Evolutionary conservation across 2,329 filamentous ascomycete genomes (phyloP), one percentile per base, ranked within the genome.

Genomic region (Penicillium sp.): DNA sequence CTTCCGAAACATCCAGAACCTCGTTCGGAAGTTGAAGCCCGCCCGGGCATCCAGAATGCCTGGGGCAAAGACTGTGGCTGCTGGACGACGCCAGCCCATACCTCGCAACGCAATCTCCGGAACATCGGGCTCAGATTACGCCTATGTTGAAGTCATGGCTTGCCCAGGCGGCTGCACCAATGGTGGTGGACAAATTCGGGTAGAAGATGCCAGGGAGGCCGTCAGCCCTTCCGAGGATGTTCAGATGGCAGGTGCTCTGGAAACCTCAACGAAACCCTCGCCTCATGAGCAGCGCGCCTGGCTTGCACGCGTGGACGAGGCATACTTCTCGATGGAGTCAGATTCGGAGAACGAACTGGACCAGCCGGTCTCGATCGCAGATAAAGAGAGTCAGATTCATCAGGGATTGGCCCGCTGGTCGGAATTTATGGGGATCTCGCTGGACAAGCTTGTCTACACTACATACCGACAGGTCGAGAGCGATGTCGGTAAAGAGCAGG

Each of bases 91-190:
- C 26, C 58, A 62, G 35, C 55, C 59, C 10, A 45, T 56, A 13
- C 63, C 67, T 26, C 62, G 67, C 6, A 66, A 62, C 35, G 66
- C 61, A 4, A 63, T 60, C 3, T 40, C 61, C 4, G 51, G 55
- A 35, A 52, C 60, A 50, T 53, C 60, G 9, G 59, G 61, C 11
- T 69, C 79, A 6, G 88, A 95, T 28, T 90, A 90, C 66, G 79
- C 86, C n/a, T 97, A 95, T 69, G 87, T 97, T 23, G 93, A 98
- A 70, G 93, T 98, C 48, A 98, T 98, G 93, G 93, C 93, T 11
- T 98, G 93, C 68, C 93, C 93, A 0, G 93, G 93, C n/a, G 93
- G 93, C 3, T 98, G 93, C 72, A 98, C 93, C 44, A 98, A 98
- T 60, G 93, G 93, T 1, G 93, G 93, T 29, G 93, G 93, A 0